Evolutionary conservation across 2,329 filamentous ascomycete species (phyloP), one percentile per base, ranked within the genome.

Genomic region (Fusarium chaquense): DNA sequence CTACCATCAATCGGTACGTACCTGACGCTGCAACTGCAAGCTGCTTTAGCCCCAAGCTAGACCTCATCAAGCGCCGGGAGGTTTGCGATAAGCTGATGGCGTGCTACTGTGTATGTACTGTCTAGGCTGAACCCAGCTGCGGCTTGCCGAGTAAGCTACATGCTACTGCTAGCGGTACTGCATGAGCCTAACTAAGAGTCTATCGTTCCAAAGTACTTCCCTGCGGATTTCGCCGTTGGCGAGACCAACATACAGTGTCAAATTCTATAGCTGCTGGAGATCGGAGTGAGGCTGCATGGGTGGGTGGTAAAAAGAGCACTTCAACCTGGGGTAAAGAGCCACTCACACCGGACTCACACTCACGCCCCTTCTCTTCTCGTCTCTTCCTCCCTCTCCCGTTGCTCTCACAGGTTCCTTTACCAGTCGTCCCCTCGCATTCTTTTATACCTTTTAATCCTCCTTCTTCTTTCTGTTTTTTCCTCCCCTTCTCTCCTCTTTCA

Each of bases 1-100:
- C 40, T 49, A 47, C 68, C 55, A 58, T 63, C n/a, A 6, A 24
- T 20, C 22, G 44, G 65, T 72, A 73, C 70, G 70, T 73, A 73
- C 68, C 58, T 63, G 33, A 49, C 28, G 46, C 51, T 59, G 62
- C 36, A 49, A 57, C 49, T 61, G 62, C 33, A 46, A 52, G 30
- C 40, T 51, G 52, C 62, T 49, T 71, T 69, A 73, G 70, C 53
- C 57, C 49, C 5, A 46, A 38, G 56, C 73, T 75, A 74, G 62
- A 36, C 72, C 63, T 51, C 35, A 68, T 72, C 60, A 64, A 71
- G 66, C 58, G 64, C 65, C 72, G 66, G 73, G 64, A 73, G 60
- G 72, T 74, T 69, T 71, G 65, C 71, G 73, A 75, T 75, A 73
- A 74, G 73, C 73, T 75, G 73, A 75, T 73, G 73, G 59, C 70